Evolutionary conservation across 331 rosid species (phyloP).

Genomic region (Dryas integrifolia): DNA sequence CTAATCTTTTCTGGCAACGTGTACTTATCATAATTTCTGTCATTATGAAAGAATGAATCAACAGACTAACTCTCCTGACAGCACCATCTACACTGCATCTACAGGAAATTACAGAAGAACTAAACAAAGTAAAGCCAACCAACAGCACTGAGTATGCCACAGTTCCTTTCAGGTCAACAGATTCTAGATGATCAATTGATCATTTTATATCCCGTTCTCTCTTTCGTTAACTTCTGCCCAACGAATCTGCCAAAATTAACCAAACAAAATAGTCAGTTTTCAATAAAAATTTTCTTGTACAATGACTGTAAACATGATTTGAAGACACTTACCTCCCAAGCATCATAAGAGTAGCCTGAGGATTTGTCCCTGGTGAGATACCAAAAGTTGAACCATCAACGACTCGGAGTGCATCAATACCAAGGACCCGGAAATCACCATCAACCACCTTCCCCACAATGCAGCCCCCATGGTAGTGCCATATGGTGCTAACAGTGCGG

Average conservation of each 20-base stretch:
- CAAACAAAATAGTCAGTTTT: slow-evolving; percentile 15
- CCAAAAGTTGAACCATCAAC: slow-evolving; percentile 85
- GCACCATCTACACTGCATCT: background rate
- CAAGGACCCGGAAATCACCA: slow-evolving; percentile 43
- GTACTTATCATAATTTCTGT: background rate
- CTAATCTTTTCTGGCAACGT: too few species aligned
- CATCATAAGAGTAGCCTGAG: slow-evolving; percentile 92
- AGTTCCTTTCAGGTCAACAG: background rate
- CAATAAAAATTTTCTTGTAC: background rate
- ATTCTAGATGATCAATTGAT: slow-evolving; percentile 10
- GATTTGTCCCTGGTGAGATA: slow-evolving; percentile 86
- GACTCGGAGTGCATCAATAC: slow-evolving; percentile 56
- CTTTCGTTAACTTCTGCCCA: slow-evolving; percentile 50
- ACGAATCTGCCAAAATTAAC: slow-evolving; percentile 46
- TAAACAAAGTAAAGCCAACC: background rate
- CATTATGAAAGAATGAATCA: background rate
- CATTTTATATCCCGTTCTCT: slow-evolving; percentile 30
- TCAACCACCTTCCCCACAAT: slow-evolving; percentile 84
- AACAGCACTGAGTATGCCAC: background rate
- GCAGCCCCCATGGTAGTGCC: slow-evolving; percentile 98
- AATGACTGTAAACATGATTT: background rate
- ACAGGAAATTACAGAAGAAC: slow-evolving; percentile 8
- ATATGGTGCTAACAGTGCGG: slow-evolving; percentile 69
- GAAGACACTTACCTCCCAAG: slow-evolving; percentile 56
- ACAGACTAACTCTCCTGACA: background rate